Percentiles rank a stretch among this genome's conserved stretches.
phyloP scores from a whole-genome alignment of 2,329 filamentous ascomycete genomes.

The Fusarium tupiense region DNA sequence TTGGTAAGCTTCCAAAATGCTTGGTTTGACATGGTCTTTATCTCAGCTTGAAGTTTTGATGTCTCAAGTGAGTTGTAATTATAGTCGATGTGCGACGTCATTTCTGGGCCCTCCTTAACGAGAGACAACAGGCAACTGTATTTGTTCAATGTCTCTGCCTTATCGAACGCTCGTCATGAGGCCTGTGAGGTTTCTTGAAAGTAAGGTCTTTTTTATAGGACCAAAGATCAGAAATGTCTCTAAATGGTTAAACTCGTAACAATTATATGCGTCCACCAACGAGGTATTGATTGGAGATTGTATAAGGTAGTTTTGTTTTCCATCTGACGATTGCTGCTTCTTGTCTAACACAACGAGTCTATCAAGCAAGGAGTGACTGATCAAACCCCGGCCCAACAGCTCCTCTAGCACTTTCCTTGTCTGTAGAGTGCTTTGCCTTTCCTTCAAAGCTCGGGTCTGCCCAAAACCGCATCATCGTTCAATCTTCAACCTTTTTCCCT shows the following conservation, averaged over 20 bases:
- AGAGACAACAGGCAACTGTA: background rate
- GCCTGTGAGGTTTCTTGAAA: background rate
- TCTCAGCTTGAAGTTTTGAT: background rate
- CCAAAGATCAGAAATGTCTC: background rate
- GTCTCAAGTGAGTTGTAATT: background rate
- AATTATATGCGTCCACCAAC: background rate
- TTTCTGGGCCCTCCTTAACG: background rate
- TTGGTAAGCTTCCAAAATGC: background rate
- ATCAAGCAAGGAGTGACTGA: background rate
- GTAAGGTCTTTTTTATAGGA: background rate
- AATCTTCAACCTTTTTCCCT: constrained; percentile 11
- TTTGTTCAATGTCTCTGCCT: background rate
- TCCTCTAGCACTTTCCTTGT: background rate
- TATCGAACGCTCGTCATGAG: background rate
- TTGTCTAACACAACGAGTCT: background rate
- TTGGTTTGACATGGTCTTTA: background rate
- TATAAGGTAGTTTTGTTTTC: background rate
- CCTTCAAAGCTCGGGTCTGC: background rate
- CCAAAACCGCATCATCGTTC: background rate
- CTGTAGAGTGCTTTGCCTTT: background rate
- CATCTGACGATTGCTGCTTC: background rate
- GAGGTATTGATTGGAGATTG: background rate
- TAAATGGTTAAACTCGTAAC: background rate
- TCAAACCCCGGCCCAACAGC: no score
- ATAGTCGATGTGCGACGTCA: background rate